Base-by-base conservation (phyloP, 495 filamentous ascomycete species). In the Talaromyces nanjingensis region DNA sequence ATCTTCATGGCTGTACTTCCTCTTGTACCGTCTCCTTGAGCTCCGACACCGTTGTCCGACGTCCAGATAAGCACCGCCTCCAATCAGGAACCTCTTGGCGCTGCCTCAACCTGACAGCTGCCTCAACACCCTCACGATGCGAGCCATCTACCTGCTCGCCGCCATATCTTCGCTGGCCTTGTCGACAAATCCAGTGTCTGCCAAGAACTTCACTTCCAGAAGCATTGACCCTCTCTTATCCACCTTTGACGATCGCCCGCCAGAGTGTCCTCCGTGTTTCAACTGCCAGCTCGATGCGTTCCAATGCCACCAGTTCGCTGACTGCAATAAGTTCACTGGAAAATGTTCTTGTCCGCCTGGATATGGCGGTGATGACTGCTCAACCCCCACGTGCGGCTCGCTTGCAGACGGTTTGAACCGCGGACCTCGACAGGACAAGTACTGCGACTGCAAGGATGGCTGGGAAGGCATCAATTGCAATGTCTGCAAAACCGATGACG, bases 391-490 rank as follows among this genome's bases (percentile, higher is more conserved):
- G 9, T 98, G 94, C 72, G 94, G 91, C 54, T 91, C 92, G n/a
- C 81, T 97, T 22, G 84, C 89, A 18, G 88, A 89, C 68, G 92
- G 90, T 33, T 79, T 79, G 62, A 85, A 97, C 65, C 84, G 94
- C 67, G 79, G 87, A 16, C 83, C 86, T 65, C 84, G 93, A 70
- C 73, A 85, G 52, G 85, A 81, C 53, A 79, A 86, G 16, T 76
- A 80, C 37, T 98, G 94, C 75, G 77, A 93, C 27, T 98, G 94
- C 75, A 87, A 92, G 65, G 91, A 96, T 34, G 94, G 96, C 56
- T 98, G 94, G 94, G 84, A 84, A n/a, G 94, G 94, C 65, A 93
- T 98, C 76, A 98, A 98, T 80, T 98, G 94, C 83, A 98, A 98
- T 72, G 91, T 98, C 62, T 98, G 94, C 76, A 83, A 88, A 54